Conservation (phyloP, 1,284 basidiomycete genomes). For the Sphaerobolus stellatus region DNA sequence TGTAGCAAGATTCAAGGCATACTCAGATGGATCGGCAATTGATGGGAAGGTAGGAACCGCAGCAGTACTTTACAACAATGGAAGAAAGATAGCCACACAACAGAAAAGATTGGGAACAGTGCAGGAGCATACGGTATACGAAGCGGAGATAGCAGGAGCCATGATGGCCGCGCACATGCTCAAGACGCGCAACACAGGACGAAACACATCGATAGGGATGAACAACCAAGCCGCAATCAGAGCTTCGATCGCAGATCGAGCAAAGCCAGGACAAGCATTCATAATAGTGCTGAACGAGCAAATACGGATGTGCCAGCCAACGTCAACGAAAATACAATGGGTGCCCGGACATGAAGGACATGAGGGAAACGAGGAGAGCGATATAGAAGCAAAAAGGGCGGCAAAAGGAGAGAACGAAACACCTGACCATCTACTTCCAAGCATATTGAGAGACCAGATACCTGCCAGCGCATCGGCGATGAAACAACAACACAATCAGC, state of each 20-base stretch:
- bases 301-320: no score
- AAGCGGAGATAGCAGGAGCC: background rate
- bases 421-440: background rate
- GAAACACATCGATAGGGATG: background rate
- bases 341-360: conserved; percentile 21
- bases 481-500: background rate
- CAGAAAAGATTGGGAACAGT: background rate
- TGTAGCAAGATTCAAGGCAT: background rate
- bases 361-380: conserved; percentile 19
- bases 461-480: background rate
- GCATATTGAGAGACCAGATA: background rate
- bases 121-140: background rate
- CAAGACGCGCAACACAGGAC: background rate
- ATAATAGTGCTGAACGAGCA: background rate
- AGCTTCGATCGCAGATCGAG: background rate
- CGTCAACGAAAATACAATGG: background rate
- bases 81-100: background rate
- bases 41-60: background rate
- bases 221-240: background rate
- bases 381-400: conserved; percentile 19
- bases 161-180: background rate
- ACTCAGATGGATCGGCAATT: background rate
- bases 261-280: background rate
- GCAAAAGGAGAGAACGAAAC: conserved; percentile 19
- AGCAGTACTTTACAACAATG: background rate